Percentiles rank a stretch among this genome's conserved stretches.
Conservation (phyloP, 495 filamentous ascomycete species). For the Aspergillus campestris region DNA sequence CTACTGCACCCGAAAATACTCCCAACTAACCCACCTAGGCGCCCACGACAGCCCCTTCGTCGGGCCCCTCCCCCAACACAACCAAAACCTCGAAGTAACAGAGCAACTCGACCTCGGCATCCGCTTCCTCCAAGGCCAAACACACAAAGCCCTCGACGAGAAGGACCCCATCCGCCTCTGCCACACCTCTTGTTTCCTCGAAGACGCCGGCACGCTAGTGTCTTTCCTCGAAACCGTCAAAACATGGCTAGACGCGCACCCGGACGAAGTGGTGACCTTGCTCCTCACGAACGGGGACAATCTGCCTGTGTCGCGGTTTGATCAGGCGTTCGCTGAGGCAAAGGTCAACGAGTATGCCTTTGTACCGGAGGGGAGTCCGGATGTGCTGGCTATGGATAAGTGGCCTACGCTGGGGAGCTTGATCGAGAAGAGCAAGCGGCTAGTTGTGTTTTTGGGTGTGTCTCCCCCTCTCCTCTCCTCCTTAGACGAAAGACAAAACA, state of each 20-base stretch:
- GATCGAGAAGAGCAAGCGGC: conserved; percentile 49
- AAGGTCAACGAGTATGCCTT: conserved; percentile 54
- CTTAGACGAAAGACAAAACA: background rate
- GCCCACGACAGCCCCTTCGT: conserved; percentile 65
- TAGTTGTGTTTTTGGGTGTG: conserved; percentile 54
- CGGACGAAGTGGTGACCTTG: conserved; percentile 61
- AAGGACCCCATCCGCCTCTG: conserved; percentile 51
- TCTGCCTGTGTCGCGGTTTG: conserved; percentile 40
- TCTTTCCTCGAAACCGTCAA: conserved; percentile 51
- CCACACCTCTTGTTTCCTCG: conserved; percentile 55
- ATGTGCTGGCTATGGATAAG: conserved; percentile 21
- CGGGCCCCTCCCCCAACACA: conserved; percentile 49
- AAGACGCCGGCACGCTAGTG: conserved; percentile 55
- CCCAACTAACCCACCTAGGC: conserved; percentile 59
- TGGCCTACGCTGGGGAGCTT: conserved; percentile 61
- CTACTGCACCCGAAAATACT: conserved; percentile 54
- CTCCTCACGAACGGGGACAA: conserved; percentile 61
- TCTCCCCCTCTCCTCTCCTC: background rate
- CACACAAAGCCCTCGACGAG: conserved; percentile 39
- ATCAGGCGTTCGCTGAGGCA: conserved; percentile 40
- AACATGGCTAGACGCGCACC: conserved; percentile 55
- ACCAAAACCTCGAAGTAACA: conserved; percentile 60
- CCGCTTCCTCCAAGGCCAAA: conserved; percentile 61
- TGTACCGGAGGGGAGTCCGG: conserved; percentile 29
- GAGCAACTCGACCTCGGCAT: conserved; percentile 58